A percentile compares a stretch with the other conserved stretches of the same genome.
phyloP scores from a whole-genome alignment of 768 basidiomycete genomes.

The Sutorius australiensis region DNA sequence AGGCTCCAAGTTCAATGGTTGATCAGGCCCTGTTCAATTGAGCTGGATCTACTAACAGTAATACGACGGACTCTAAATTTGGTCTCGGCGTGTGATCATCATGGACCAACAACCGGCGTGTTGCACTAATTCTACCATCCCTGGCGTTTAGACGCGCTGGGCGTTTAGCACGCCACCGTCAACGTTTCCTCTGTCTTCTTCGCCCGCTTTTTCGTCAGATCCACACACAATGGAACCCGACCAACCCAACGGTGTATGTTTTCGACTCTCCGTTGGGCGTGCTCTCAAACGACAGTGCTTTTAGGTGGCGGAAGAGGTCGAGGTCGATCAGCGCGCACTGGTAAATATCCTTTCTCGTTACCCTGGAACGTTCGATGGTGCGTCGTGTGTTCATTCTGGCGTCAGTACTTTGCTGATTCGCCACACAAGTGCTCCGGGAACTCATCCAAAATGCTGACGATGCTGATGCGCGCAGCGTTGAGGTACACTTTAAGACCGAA shows the following conservation, averaged over 20 bases:
- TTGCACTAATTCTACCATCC: background rate
- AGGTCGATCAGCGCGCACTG: constrained; percentile 13
- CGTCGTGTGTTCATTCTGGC: too few species aligned
- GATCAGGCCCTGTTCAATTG: background rate
- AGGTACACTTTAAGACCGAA: constrained; percentile 36
- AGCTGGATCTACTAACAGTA: background rate
- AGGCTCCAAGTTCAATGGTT: too few species aligned
- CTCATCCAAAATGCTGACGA: constrained; percentile 58
- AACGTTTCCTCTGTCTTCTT: background rate
- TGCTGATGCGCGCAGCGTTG: constrained; percentile 34
- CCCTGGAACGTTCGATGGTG: constrained; percentile 13
- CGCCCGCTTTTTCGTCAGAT: background rate
- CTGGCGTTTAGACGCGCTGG: background rate
- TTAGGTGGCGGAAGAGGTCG: constrained; percentile 10
- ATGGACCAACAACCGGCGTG: constrained; percentile 6
- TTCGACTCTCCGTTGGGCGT: background rate
- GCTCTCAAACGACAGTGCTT: background rate
- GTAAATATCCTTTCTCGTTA: constrained; percentile 18
- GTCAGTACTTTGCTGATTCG: background rate
- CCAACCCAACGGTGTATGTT: background rate
- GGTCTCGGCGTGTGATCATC: background rate
- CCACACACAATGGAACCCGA: background rate
- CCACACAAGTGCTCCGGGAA: constrained; percentile 42
- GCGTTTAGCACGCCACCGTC: background rate
- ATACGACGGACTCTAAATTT: background rate